Evolutionary conservation across 306 rosid species (phyloP).

Genomic region (Amphicarpaea edgeworthii): DNA sequence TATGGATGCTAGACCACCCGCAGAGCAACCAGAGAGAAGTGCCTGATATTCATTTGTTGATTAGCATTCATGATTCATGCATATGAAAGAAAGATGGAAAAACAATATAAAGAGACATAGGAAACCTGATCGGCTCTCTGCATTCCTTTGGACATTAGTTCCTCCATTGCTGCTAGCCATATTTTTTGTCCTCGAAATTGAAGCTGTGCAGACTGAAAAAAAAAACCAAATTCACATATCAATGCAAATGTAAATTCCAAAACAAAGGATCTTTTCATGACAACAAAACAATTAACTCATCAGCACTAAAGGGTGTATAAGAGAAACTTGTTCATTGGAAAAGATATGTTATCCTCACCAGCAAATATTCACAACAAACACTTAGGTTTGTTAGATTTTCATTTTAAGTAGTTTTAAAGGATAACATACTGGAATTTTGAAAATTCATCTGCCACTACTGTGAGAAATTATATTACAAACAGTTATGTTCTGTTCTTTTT

Average conservation of each 20-base stretch:
- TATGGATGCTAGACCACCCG: constrained; percentile 92
- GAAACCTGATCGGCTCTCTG: constrained; percentile 70
- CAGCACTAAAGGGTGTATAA: constrained; percentile 7
- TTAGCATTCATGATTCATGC: constrained; percentile 24
- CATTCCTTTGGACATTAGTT: constrained; percentile 86
- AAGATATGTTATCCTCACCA: constrained; percentile 16
- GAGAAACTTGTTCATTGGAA: constrained; percentile 21
- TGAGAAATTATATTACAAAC: neutral
- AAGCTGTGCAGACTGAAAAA: constrained; percentile 70
- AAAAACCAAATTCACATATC: constrained; percentile 31
- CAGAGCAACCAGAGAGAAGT: constrained; percentile 95
- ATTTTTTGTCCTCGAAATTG: constrained; percentile 86
- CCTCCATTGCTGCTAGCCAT: constrained; percentile 89
- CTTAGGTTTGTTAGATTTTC: neutral
- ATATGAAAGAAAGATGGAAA: neutral
- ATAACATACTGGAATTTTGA: neutral
- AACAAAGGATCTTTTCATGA: neutral
- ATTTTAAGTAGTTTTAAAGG: constrained; percentile 2
- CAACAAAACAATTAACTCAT: constrained; percentile 13
- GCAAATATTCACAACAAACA: constrained; percentile 3
- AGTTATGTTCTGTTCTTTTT: neutral
- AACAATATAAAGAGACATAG: constrained; percentile 20
- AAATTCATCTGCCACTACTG: constrained; percentile 1
- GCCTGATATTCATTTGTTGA: constrained; percentile 56
- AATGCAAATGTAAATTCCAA: constrained; percentile 27